Conservation (phyloP, 345 rosid species). For the Citropsis articulata region DNA sequence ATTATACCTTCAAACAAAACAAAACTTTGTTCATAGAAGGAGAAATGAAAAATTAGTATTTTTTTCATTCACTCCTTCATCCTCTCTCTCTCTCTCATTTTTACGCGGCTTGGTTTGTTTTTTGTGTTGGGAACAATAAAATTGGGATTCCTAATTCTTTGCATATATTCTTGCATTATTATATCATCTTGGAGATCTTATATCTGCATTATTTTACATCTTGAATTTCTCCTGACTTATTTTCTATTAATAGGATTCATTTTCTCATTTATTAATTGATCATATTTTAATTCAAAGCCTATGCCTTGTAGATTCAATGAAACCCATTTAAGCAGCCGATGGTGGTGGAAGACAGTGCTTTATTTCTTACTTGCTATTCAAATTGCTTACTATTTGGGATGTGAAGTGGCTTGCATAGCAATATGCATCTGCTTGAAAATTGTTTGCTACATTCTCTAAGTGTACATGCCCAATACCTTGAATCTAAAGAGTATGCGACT, state of each 20-base stretch:
- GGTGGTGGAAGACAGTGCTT: constrained; percentile 63
- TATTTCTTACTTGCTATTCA: constrained; percentile 82
- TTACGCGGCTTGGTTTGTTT: too few species aligned
- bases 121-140: too few species aligned
- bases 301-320: constrained; percentile 56
- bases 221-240: constrained; percentile 9
- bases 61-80: too few species aligned
- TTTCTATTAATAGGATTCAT: constrained; percentile 44
- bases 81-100: too few species aligned
- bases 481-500: neutral
- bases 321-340: constrained; percentile 96
- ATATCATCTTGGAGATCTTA: neutral
- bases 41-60: too few species aligned
- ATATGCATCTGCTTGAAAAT: neutral
- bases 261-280: constrained; percentile 54
- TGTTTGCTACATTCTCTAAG: constrained; percentile 2
- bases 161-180: too few species aligned
- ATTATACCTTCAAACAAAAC: too few species aligned
- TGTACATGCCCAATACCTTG: neutral
- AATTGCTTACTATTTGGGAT: constrained; percentile 81
- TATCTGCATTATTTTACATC: neutral
- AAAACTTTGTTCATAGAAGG: too few species aligned
- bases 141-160: too few species aligned
- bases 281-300: constrained; percentile 8
- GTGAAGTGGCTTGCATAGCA: neutral